These are phyloP conservation scores for Candida argentea DNA, from an alignment of 805 yeast species.

Conservation along the genomic window DNA sequence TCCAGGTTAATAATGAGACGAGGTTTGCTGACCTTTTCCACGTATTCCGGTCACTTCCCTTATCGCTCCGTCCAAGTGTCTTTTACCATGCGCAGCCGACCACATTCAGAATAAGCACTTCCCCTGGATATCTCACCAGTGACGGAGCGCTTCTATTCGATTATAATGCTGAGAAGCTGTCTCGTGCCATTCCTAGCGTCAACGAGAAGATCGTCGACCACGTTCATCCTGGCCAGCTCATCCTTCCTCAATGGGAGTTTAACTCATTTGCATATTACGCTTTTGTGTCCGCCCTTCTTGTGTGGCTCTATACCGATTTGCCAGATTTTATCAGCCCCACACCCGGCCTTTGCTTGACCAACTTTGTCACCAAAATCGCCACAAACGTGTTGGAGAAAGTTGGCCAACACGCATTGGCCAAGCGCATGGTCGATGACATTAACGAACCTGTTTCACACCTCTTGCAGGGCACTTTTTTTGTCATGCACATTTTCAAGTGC, in stretches of 20 bases:
- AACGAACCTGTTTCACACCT: slow-evolving; percentile 24
- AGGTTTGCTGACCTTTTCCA: slow-evolving; percentile 49
- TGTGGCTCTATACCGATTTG: slow-evolving; percentile 88
- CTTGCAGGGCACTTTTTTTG: slow-evolving; percentile 62
- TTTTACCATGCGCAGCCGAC: slow-evolving; percentile 59
- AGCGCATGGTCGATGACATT: slow-evolving; percentile 39
- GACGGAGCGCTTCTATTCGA: slow-evolving; percentile 73
- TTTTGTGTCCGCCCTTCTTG: slow-evolving; percentile 30
- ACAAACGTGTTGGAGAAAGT: slow-evolving; percentile 17
- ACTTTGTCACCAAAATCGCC: slow-evolving; percentile 30
- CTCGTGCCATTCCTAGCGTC: slow-evolving; percentile 33
- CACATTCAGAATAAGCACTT: slow-evolving; percentile 50
- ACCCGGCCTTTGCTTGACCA: slow-evolving; percentile 78
- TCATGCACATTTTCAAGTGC: slow-evolving; percentile 59
- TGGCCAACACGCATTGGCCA: slow-evolving; percentile 35
- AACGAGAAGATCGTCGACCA: slow-evolving; percentile 46
- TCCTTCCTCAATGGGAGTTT: slow-evolving; percentile 62
- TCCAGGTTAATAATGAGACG: slow-evolving; percentile 53
- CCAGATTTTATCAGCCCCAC: slow-evolving; percentile 88
- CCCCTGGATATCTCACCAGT: slow-evolving; percentile 76
- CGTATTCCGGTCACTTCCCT: slow-evolving; percentile 58
- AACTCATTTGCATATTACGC: slow-evolving; percentile 34
- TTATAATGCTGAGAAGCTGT: slow-evolving; percentile 43
- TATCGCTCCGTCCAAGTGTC: slow-evolving; percentile 69
- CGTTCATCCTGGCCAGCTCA: slow-evolving; percentile 85